Conservation (phyloP, 495 filamentous ascomycete genomes). For the Aspergillus olivimuriae region DNA sequence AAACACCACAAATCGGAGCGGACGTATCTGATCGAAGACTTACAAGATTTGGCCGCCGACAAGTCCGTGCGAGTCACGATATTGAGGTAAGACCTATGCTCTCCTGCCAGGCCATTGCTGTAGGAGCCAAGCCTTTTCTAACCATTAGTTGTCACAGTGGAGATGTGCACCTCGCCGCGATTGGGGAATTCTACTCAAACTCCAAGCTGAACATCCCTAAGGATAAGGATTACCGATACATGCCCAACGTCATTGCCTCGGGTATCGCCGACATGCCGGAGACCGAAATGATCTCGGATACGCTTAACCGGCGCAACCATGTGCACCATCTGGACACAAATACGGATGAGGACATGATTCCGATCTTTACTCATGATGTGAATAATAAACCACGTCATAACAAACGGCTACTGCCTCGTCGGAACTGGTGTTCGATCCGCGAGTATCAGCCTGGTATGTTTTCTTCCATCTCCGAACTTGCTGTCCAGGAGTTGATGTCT, state of each 20-base stretch:
- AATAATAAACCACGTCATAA: constrained; percentile 88
- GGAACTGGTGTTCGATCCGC: constrained; percentile 89
- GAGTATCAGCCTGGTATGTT: constrained; percentile 64
- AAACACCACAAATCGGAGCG: constrained; percentile 88
- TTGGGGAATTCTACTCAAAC: constrained; percentile 93
- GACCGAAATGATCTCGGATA: constrained; percentile 80
- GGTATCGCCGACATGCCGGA: constrained; percentile 90
- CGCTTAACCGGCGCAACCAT: constrained; percentile 90
- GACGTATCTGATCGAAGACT: constrained; percentile 76
- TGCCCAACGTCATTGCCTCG: constrained; percentile 84
- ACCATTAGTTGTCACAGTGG: constrained; percentile 42
- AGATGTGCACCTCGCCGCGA: constrained; percentile 87
- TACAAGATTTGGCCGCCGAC: constrained; percentile 85
- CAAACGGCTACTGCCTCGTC: constrained; percentile 78
- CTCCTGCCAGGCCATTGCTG: background rate
- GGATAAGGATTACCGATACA: constrained; percentile 88
- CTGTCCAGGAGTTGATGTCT: constrained; percentile 1
- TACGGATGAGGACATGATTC: constrained; percentile 94
- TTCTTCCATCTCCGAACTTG: background rate
- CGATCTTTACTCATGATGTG: constrained; percentile 82
- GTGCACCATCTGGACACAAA: constrained; percentile 68
- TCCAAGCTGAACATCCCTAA: constrained; percentile 69
- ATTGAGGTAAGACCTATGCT: constrained; percentile 47
- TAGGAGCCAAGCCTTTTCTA: no score
- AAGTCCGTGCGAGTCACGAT: constrained; percentile 90